These are phyloP conservation scores for Thermomyces lanuginosus DNA, from an alignment of 2,329 filamentous ascomycete genomes.

Conservation along the genomic window DNA sequence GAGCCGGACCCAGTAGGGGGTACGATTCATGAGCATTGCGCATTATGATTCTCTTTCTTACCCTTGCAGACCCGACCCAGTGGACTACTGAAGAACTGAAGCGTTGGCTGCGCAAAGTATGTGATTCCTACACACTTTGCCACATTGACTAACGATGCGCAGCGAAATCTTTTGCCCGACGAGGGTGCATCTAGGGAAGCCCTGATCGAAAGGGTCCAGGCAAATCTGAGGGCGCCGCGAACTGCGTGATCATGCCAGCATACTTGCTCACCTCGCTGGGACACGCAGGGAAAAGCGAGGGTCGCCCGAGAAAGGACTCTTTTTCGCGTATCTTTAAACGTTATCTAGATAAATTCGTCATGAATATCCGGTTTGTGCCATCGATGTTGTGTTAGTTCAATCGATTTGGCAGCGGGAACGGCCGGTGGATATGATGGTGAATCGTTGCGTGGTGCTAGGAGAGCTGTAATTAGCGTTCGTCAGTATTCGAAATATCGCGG, in stretches of 20 bases:
- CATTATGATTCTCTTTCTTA: conserved; percentile 1
- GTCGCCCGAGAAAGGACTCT: no score
- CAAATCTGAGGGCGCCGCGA: conserved; percentile 42
- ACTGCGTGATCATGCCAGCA: conserved; percentile 11
- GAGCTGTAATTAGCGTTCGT: no score
- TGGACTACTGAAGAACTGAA: conserved; percentile 73
- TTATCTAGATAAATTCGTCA: no score
- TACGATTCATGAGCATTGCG: conserved; percentile 22
- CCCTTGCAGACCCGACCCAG: conserved; percentile 38
- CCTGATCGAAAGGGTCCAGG: conserved; percentile 51
- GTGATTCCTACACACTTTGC: conserved; percentile 17
- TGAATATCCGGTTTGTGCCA: no score
- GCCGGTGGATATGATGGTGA: no score
- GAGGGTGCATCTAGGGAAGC: conserved; percentile 44
- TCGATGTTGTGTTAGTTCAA: no score
- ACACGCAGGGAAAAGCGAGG: no score
- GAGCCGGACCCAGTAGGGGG: conserved; percentile 62
- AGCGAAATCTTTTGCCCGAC: conserved; percentile 50
- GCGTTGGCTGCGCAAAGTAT: conserved; percentile 65
- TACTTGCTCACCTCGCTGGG: no score
- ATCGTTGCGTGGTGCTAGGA: no score
- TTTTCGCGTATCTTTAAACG: no score
- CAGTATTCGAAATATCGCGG: no score
- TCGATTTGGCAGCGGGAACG: no score
- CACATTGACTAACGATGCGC: conserved; percentile 3